These are phyloP conservation scores for Aeschynomene evenia DNA, from an alignment of 306 rosid species.

Conservation along the genomic window DNA sequence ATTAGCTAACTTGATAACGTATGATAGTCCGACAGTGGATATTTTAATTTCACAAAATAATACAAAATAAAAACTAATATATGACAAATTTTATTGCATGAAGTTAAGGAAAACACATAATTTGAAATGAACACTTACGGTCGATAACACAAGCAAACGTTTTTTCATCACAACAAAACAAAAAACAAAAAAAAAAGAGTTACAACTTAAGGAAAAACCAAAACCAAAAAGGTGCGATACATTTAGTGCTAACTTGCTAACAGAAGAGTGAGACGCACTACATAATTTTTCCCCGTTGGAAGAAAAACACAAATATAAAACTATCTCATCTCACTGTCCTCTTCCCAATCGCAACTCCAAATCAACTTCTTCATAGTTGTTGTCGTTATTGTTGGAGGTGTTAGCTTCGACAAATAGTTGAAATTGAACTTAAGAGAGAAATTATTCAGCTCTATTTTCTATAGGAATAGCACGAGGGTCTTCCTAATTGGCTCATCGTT, in stretches of 20 bases:
- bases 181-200: background rate
- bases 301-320: background rate
- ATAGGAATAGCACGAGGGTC: background rate
- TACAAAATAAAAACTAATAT: too few species aligned
- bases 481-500: background rate
- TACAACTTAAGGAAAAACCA: background rate
- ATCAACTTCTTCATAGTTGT: slow-evolving; percentile 10
- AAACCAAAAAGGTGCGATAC: background rate
- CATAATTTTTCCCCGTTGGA: background rate
- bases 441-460: background rate
- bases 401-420: background rate
- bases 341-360: slow-evolving; percentile 17
- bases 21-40: too few species aligned
- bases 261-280: background rate
- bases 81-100: background rate
- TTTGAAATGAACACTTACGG: background rate
- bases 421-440: background rate
- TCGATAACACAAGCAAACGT: background rate
- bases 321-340: background rate
- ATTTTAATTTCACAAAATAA: too few species aligned
- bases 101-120: background rate
- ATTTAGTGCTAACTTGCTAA: background rate
- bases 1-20: too few species aligned
- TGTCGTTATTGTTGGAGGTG: background rate
- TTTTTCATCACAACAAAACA: background rate